Evolutionary conservation across 495 filamentous ascomycete genomes (phyloP).

Genomic region (Penicillium diatomitis): DNA sequence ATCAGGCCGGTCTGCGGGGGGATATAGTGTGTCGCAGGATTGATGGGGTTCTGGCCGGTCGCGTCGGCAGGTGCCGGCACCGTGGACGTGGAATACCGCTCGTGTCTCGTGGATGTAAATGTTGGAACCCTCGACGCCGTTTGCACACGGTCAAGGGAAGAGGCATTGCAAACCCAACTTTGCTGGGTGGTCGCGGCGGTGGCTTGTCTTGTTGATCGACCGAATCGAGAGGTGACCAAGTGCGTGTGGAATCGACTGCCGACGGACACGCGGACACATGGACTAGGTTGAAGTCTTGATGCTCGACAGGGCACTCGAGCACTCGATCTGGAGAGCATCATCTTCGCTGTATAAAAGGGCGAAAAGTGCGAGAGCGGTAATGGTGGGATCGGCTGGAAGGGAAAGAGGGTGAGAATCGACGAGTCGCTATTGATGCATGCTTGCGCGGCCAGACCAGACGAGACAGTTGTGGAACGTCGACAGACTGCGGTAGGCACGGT

Average conservation of each 20-base stretch:
- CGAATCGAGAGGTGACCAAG: background rate
- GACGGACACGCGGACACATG: background rate
- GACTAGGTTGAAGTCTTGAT: constrained; percentile 2
- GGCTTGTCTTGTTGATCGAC: background rate
- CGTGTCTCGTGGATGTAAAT: too few species aligned
- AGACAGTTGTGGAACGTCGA: background rate
- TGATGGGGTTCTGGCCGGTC: background rate
- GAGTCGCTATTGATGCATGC: background rate
- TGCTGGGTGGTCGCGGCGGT: too few species aligned
- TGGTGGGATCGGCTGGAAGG: background rate
- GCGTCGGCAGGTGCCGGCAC: background rate
- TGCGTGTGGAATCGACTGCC: background rate
- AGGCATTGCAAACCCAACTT: too few species aligned
- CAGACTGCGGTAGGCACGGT: too few species aligned
- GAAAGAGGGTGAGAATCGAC: background rate
- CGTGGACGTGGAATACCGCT: constrained; percentile 3
- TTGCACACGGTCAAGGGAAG: too few species aligned
- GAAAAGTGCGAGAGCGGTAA: background rate
- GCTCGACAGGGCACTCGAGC: constrained; percentile 1
- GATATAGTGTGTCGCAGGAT: constrained; percentile 40
- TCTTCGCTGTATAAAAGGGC: background rate
- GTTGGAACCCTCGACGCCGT: too few species aligned
- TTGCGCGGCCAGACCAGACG: background rate
- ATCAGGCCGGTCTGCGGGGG: constrained; percentile 69
- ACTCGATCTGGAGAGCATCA: background rate